Base-by-base conservation (phyloP, 2,329 filamentous ascomycete genomes). In the Elsinoe ampelina region DNA sequence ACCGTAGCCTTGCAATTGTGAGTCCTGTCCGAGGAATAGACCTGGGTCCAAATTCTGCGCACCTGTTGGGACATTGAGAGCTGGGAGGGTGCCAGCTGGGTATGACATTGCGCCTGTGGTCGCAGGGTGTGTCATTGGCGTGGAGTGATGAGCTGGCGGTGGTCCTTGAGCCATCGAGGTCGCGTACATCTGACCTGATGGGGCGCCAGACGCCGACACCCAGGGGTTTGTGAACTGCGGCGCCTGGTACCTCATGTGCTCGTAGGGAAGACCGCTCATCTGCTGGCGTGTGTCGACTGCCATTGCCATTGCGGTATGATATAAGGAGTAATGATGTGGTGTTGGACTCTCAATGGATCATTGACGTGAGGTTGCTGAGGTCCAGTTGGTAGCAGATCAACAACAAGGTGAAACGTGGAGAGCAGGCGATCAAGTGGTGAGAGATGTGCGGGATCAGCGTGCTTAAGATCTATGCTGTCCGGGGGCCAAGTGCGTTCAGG, bases 201-300 rank as follows among this genome's bases (percentile, higher is more conserved):
- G 71, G 62, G 77, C 74, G 60, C 69, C 74, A 59, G 83, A 77
- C 47, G 78, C 79, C 57, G 87, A 80, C 48, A 77, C 77, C 91
- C 91, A 96, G 41, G 90, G 90, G 72, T 96, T 93, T 67, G 86
- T 90, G 76, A 96, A 96, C 62, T 93, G 86, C 62, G 87, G 83
- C 63, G 72, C 70, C 59, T 77, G 73, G 73, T 88, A 89, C 64
- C 87, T 83, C 79, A 90, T 84, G 71, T 82, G 79, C 71, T 92
- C 88, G 77, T 92, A 93, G 72, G 82, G 83, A 76, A 95, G 80
- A 70, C 80, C 81, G 81, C 87, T 75, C 86, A 88, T 71, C 64
- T 77, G 88, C 75, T 92, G 89, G 72, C 90, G 87, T 68, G 84
- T 83, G 76, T 95, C 89, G 77, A 95, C 83, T 73, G 91, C 88